Evolutionary conservation across 2,329 filamentous ascomycete species (phyloP).

Genomic region (Monilinia fructigena): DNA sequence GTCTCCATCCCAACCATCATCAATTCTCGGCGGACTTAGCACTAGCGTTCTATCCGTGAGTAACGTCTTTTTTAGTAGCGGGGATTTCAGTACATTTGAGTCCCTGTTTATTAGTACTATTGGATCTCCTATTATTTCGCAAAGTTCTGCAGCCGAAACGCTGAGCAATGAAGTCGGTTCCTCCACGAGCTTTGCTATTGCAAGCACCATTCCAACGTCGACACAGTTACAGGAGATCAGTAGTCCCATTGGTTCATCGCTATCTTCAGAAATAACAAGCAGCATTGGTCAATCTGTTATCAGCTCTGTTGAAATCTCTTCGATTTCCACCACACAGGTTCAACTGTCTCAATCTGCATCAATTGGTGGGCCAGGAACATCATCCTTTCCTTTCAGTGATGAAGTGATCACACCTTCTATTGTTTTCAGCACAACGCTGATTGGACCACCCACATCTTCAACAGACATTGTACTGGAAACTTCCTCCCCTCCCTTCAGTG

Average conservation of each 20-base stretch:
- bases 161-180: neutral
- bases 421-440: too few relatives aligned
- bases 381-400: too few relatives aligned
- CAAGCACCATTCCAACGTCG: neutral
- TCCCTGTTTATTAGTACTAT: neutral
- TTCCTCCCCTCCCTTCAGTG: too few relatives aligned
- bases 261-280: neutral
- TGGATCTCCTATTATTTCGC: neutral
- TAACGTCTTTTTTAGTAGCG: neutral
- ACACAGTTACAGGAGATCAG: neutral
- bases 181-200: neutral
- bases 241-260: too few relatives aligned
- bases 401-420: too few relatives aligned
- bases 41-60: neutral
- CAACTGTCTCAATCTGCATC: neutral
- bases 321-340: neutral
- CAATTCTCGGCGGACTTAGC: neutral
- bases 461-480: too few relatives aligned
- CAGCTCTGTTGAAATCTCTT: neutral
- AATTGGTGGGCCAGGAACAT: neutral
- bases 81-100: neutral
- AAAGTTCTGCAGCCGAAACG: neutral
- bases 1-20: slow-evolving; percentile 1
- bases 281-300: neutral
- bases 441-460: too few relatives aligned